Evolutionary conservation across 495 filamentous ascomycete species (phyloP).

Genomic region (Penicillium psychrofluorescens): DNA sequence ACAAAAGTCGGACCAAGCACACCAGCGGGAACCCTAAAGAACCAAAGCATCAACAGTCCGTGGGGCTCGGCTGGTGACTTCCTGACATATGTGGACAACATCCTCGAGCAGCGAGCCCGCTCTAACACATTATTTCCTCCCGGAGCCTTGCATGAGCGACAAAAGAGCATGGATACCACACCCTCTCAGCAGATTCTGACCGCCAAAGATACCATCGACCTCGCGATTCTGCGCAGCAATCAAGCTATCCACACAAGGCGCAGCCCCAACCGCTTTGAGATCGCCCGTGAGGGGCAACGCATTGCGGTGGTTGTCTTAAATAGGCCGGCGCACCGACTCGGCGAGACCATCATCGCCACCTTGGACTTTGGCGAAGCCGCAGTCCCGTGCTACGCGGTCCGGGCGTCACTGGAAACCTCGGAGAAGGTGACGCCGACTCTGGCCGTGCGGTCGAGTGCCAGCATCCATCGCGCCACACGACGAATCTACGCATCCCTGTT

Average conservation of each 20-base stretch:
- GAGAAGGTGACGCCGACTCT: conserved; percentile 72
- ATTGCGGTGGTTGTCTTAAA: conserved; percentile 84
- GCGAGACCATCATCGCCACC: conserved; percentile 73
- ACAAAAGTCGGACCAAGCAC: conserved; percentile 23
- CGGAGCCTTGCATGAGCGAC: conserved; percentile 57
- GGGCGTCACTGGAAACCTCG: conserved; percentile 67
- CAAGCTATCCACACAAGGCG: conserved; percentile 50
- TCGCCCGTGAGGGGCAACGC: conserved; percentile 76
- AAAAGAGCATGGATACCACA: conserved; percentile 36
- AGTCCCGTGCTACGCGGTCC: conserved; percentile 72
- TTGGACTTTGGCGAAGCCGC: conserved; percentile 72
- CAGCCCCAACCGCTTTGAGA: conserved; percentile 84
- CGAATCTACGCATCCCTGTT: conserved; percentile 67
- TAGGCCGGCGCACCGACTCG: conserved; percentile 84
- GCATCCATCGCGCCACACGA: conserved; percentile 77
- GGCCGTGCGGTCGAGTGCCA: conserved; percentile 76
- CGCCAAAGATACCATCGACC: conserved; percentile 81
- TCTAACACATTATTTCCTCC: conserved; percentile 51
- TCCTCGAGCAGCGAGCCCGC: conserved; percentile 55
- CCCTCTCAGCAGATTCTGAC: conserved; percentile 30
- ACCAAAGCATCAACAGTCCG: conserved; percentile 31
- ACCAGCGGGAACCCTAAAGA: conserved; percentile 13
- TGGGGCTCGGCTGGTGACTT: conserved; percentile 54
- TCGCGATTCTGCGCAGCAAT: conserved; percentile 80
- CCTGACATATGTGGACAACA: conserved; percentile 67